Percentiles rank a stretch among this genome's conserved stretches.
These are phyloP conservation scores for Nevesoporus exiguus DNA, from an alignment of 768 basidiomycete genomes.

Conservation along the genomic window DNA sequence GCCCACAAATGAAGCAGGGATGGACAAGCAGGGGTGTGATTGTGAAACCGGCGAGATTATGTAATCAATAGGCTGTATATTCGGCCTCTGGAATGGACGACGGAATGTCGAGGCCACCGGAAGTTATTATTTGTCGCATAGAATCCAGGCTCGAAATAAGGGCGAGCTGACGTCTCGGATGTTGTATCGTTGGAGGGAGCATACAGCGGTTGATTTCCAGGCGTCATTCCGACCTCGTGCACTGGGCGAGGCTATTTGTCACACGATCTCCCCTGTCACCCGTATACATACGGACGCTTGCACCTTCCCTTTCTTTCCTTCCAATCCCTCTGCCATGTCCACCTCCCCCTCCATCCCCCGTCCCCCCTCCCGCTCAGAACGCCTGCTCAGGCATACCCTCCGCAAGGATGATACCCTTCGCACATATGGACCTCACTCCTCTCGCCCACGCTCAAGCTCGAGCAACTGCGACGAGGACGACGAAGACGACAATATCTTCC, in stretches of 20 bases:
- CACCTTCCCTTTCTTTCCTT: slow-evolving; percentile 3
- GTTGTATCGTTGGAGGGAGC: too few species aligned
- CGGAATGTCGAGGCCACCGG: not conserved
- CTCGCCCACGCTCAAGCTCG: slow-evolving; percentile 26
- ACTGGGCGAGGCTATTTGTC: slow-evolving; percentile 16
- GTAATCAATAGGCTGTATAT: not conserved
- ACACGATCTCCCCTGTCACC: slow-evolving; percentile 27
- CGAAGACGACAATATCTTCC: slow-evolving; percentile 28
- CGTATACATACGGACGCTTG: slow-evolving; percentile 21
- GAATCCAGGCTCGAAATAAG: not conserved
- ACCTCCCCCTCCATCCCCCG: slow-evolving; percentile 22
- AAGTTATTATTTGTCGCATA: not conserved
- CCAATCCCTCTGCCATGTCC: slow-evolving; percentile 15
- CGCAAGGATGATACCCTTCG: slow-evolving; percentile 45
- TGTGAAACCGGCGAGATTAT: not conserved
- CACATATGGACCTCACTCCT: slow-evolving; percentile 18
- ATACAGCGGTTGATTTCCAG: not conserved
- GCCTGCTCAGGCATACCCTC: slow-evolving; percentile 54
- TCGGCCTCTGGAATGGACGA: not conserved
- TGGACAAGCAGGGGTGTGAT: too few species aligned
- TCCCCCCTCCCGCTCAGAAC: slow-evolving; percentile 51
- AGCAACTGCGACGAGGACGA: slow-evolving; percentile 23
- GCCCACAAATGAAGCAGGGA: too few species aligned
- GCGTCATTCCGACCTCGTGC: slow-evolving; percentile 13
- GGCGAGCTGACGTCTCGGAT: not conserved